A percentile compares a stretch with the other conserved stretches of the same genome.
Evolutionary conservation across 208 protist species (phyloP).

Genomic region (Leishmania martiniquensis): DNA sequence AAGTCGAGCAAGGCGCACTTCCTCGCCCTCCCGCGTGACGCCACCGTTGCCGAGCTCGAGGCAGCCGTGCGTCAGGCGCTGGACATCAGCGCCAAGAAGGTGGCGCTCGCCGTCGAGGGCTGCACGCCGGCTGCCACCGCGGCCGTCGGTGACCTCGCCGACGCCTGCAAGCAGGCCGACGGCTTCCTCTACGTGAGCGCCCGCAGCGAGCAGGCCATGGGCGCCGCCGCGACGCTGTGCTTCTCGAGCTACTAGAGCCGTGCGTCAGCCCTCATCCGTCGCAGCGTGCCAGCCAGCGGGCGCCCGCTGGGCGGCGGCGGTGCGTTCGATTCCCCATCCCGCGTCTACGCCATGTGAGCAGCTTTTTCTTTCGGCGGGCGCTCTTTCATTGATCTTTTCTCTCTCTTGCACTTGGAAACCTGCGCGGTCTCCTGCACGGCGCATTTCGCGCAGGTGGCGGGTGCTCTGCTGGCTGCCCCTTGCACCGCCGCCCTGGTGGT

Average conservation of each 20-base stretch:
- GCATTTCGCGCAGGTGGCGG: neutral
- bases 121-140: constrained; percentile 21
- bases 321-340: neutral
- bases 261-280: no score
- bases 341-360: neutral
- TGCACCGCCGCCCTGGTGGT: no score
- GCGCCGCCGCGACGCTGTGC: no score
- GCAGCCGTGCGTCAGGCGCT: constrained; percentile 9
- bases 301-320: no score
- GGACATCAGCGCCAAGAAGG: constrained; percentile 12
- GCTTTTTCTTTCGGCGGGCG: neutral
- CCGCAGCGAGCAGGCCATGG: constrained; percentile 2
- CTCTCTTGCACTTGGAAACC: neutral
- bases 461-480: no score
- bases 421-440: neutral
- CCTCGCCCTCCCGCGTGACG: constrained; percentile 22
- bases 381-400: neutral
- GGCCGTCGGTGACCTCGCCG: constrained; percentile 20
- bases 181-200: constrained; percentile 26
- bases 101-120: constrained; percentile 29
- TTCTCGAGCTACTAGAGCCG: no score
- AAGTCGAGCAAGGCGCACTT: constrained; percentile 2
- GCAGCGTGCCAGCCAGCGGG: no score
- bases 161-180: constrained; percentile 12
- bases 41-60: constrained; percentile 26